Conservation (phyloP, 2,329 filamentous ascomycete species). For the Aspergillus spinulosporus region DNA sequence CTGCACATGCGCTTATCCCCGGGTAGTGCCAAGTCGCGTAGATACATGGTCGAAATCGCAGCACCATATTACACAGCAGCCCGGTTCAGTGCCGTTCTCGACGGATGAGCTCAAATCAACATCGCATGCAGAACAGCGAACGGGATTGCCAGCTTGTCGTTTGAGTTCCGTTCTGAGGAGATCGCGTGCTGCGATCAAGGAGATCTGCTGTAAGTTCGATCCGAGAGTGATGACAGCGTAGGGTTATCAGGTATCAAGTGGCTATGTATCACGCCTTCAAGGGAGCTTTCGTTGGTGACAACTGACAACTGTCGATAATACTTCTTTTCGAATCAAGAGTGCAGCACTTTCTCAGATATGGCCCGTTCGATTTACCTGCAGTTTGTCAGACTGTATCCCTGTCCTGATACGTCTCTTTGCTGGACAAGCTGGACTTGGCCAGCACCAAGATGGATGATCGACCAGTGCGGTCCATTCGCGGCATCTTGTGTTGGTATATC, state of each 20-base stretch:
- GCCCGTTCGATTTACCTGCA: background rate
- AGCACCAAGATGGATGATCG: constrained; percentile 17
- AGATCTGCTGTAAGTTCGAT: background rate
- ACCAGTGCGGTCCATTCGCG: constrained; percentile 12
- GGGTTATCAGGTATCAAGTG: background rate
- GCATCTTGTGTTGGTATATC: constrained; percentile 10
- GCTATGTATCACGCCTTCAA: background rate
- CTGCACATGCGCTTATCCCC: background rate
- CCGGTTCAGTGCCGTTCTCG: background rate
- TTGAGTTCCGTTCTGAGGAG: background rate
- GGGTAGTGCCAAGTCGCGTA: background rate
- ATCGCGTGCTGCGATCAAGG: background rate
- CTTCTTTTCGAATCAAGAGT: too few relatives aligned
- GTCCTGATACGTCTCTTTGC: constrained; percentile 2
- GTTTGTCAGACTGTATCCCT: constrained; percentile 7
- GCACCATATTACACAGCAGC: background rate
- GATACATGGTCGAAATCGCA: background rate
- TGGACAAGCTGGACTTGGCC: constrained; percentile 11
- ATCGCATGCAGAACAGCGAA: constrained; percentile 6
- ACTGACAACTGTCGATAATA: background rate
- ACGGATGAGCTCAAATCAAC: background rate
- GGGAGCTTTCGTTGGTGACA: background rate
- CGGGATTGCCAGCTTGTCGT: background rate
- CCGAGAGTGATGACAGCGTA: too few relatives aligned
- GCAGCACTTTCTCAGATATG: background rate